Evolutionary conservation across 2,329 filamentous ascomycete species (phyloP).

Genomic region (Alternaria panax): DNA sequence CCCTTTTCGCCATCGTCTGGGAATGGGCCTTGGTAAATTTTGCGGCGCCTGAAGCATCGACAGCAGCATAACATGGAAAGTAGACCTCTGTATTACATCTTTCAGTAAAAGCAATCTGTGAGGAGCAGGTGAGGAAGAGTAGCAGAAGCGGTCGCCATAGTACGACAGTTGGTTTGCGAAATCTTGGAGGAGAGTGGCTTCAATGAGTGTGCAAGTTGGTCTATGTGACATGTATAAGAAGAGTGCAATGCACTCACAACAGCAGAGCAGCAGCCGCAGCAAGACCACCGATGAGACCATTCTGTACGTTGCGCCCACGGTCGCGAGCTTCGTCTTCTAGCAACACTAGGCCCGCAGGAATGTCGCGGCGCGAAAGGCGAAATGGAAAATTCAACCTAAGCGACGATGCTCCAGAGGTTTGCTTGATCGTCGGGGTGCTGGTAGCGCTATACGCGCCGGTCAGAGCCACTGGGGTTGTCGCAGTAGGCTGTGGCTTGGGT

Average conservation of each 20-base stretch:
- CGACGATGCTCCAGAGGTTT: conserved; percentile 6
- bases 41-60: not conserved
- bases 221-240: not conserved
- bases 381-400: not conserved
- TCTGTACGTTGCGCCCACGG: not conserved
- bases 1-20: not conserved
- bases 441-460: conserved; percentile 19
- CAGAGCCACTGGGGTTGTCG: not conserved
- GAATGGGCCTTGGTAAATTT: not conserved
- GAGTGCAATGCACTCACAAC: conserved; percentile 16
- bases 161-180: not conserved
- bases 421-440: not conserved
- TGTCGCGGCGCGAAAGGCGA: not conserved
- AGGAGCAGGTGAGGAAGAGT: not conserved
- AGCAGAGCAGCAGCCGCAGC: conserved; percentile 1
- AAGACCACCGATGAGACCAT: conserved; percentile 6
- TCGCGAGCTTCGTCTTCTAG: not conserved
- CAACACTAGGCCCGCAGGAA: not conserved
- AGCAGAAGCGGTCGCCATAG: not conserved
- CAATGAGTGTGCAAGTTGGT: not conserved
- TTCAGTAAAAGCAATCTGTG: not conserved
- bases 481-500: not conserved
- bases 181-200: not conserved
- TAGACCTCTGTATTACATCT: not conserved
- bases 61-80: conserved; percentile 5